Conservation (phyloP, 23 red algal genomes). For the Rhodosorus marinus region DNA sequence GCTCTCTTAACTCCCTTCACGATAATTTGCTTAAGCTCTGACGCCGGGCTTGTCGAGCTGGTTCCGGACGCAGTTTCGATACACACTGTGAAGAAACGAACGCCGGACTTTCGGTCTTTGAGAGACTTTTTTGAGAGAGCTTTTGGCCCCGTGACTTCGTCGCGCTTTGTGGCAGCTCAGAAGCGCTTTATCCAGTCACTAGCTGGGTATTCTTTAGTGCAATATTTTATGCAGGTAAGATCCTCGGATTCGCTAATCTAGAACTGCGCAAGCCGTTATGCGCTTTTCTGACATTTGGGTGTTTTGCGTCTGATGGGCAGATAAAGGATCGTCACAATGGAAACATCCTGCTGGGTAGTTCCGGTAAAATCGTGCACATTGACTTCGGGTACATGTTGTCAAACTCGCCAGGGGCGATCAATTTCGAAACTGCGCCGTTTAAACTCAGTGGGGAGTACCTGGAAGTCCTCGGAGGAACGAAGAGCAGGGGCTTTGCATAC, state of each 20-base stretch:
- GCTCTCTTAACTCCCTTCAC: conserved; percentile 66
- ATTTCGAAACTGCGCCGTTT: conserved; percentile 95
- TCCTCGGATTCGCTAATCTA: no score
- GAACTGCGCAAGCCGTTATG: no score
- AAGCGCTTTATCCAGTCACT: conserved; percentile 74
- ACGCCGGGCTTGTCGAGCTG: conserved; percentile 81
- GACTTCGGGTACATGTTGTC: conserved; percentile 97
- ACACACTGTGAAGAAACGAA: conserved; percentile 76
- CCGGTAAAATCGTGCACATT: conserved; percentile 85
- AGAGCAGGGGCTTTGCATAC: conserved; percentile 45
- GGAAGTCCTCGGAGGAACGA: conserved; percentile 68
- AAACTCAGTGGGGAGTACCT: conserved; percentile 88
- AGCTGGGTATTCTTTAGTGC: conserved; percentile 87
- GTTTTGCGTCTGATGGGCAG: no score
- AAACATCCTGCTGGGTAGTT: conserved; percentile 85
- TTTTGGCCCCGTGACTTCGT: conserved; percentile 38
- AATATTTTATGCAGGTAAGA: conserved; percentile 84
- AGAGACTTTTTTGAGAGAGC: conserved; percentile 74
- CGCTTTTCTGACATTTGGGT: no score
- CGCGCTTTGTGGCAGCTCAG: conserved; percentile 36
- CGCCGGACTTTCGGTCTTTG: conserved; percentile 69
- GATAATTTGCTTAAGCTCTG: conserved; percentile 70
- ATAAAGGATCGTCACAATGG: conserved; percentile 99
- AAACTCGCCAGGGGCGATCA: conserved; percentile 93
- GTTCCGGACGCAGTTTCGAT: conserved; percentile 74